Percentiles rank a stretch among this genome's conserved stretches.
phyloP scores from a whole-genome alignment of 495 filamentous ascomycete genomes.

The Aspergillus biplanus region DNA sequence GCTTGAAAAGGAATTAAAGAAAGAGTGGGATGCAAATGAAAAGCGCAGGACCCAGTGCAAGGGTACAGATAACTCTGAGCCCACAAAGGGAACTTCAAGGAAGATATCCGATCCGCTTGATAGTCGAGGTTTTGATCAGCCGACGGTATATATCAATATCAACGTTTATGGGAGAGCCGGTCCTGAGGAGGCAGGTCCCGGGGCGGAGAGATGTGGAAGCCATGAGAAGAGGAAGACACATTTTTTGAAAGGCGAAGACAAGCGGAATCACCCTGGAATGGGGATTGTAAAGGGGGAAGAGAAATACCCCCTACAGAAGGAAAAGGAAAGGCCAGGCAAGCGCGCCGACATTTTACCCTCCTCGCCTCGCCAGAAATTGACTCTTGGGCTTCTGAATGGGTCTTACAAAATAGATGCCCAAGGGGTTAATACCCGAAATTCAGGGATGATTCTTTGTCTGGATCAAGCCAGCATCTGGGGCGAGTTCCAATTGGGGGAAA shows the following conservation, averaged over 20 bases:
- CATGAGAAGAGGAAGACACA: no score
- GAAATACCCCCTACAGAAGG: not conserved
- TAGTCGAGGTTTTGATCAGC: no score
- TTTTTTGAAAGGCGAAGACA: no score
- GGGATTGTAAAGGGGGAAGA: not conserved
- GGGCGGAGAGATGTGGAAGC: no score
- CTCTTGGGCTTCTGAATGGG: slow-evolving; percentile 10
- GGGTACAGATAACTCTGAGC: not conserved
- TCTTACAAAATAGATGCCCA: slow-evolving; percentile 17
- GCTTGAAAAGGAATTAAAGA: slow-evolving; percentile 57
- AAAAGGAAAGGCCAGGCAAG: not conserved
- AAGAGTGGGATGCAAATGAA: slow-evolving; percentile 37
- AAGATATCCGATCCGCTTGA: not conserved
- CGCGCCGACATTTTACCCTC: not conserved
- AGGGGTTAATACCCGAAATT: slow-evolving; percentile 9
- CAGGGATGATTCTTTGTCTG: slow-evolving; percentile 17
- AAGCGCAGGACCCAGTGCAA: not conserved
- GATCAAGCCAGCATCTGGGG: slow-evolving; percentile 13
- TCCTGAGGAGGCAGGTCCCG: no score
- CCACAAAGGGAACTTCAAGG: slow-evolving; percentile 5
- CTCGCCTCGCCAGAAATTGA: not conserved
- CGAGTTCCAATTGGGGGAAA: slow-evolving; percentile 16
- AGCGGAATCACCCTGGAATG: no score
- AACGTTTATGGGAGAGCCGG: no score
- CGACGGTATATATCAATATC: no score